These are phyloP conservation scores for Aspergillus nanangensis DNA, from an alignment of 495 filamentous ascomycete genomes.

Conservation along the genomic window DNA sequence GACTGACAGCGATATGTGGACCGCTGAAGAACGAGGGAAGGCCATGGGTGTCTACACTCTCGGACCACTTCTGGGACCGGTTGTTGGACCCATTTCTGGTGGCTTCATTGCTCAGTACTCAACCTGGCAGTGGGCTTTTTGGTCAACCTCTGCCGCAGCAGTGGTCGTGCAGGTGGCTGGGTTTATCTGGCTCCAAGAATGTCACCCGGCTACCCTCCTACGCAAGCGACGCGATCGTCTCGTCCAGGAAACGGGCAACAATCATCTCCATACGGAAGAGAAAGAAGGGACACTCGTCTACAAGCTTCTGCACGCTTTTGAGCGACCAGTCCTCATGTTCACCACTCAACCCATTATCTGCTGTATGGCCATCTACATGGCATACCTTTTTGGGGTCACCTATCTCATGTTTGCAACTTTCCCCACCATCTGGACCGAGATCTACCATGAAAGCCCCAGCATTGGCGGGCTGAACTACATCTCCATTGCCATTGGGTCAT, in stretches of 20 bases:
- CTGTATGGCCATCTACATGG: slow-evolving; percentile 5
- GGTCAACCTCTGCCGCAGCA: slow-evolving; percentile 43
- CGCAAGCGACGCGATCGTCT: slow-evolving; percentile 52
- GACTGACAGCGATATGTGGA: slow-evolving; percentile 62
- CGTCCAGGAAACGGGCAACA: slow-evolving; percentile 41
- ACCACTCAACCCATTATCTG: slow-evolving; percentile 7
- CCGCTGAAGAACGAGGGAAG: slow-evolving; percentile 49
- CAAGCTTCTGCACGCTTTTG: slow-evolving; percentile 25
- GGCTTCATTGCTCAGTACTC: slow-evolving; percentile 50
- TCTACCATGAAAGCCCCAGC: slow-evolving; percentile 55
- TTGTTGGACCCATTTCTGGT: slow-evolving; percentile 42
- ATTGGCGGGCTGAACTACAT: slow-evolving; percentile 66
- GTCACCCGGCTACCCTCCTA: slow-evolving; percentile 60
- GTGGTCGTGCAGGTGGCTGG: slow-evolving; percentile 56
- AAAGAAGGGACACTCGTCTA: background rate
- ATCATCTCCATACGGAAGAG: background rate
- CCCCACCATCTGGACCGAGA: slow-evolving; percentile 42
- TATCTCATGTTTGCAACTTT: slow-evolving; percentile 11
- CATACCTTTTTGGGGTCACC: slow-evolving; percentile 3
- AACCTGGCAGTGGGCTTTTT: slow-evolving; percentile 55
- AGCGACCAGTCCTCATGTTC: slow-evolving; percentile 6
- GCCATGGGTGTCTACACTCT: slow-evolving; percentile 10
- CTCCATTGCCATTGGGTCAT: slow-evolving; percentile 55
- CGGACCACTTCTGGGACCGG: slow-evolving; percentile 5
- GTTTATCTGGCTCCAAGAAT: slow-evolving; percentile 62